Conservation (phyloP, 2,329 filamentous ascomycete genomes). For the Neofusicoccum parvum region DNA sequence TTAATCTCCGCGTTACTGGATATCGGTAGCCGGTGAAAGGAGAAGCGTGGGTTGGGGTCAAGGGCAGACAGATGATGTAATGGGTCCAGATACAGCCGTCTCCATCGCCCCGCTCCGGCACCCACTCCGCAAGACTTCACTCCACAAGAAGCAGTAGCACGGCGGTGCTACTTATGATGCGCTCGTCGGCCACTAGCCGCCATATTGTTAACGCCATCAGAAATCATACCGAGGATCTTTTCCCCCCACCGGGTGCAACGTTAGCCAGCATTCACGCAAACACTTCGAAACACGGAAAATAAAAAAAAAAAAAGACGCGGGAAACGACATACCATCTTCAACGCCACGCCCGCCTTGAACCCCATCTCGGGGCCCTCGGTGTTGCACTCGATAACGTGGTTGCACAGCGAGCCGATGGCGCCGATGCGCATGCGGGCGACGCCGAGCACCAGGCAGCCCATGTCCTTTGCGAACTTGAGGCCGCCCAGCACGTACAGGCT, state of each 20-base stretch:
- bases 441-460: slow-evolving; percentile 1
- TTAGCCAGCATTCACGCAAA: not conserved
- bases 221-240: slow-evolving; percentile 14
- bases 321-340: not conserved
- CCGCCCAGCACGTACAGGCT: slow-evolving; percentile 8
- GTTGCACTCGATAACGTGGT: slow-evolving; percentile 26
- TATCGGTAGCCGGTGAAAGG: too few species aligned
- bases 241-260: too few species aligned
- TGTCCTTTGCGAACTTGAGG: not conserved
- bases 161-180: not conserved
- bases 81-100: too few species aligned
- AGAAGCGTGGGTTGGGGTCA: too few species aligned
- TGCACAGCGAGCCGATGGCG: slow-evolving; percentile 29
- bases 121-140: too few species aligned
- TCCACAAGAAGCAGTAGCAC: too few species aligned
- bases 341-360: slow-evolving; percentile 4
- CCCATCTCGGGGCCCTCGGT: slow-evolving; percentile 17
- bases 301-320: not conserved
- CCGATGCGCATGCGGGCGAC: not conserved
- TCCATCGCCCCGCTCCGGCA: too few species aligned
- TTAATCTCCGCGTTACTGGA: too few species aligned
- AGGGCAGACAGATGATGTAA: too few species aligned
- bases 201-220: slow-evolving; percentile 6
- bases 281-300: not conserved
- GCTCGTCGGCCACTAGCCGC: not conserved